These are phyloP conservation scores for Echinosophora koreensis DNA, from an alignment of 306 rosid genomes.

Conservation along the genomic window DNA sequence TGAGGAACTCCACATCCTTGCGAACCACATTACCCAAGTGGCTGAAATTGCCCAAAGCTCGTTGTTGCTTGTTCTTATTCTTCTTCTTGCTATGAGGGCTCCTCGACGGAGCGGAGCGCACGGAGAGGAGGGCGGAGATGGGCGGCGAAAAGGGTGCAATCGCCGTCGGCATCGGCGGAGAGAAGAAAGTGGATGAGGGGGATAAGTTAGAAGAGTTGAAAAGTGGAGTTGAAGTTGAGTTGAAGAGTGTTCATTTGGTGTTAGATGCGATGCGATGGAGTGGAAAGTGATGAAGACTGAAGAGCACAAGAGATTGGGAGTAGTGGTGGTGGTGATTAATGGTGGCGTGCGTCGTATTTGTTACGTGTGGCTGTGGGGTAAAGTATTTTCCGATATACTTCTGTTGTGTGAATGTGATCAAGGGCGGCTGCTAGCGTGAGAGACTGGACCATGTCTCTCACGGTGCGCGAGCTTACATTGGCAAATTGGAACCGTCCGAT, in stretches of 20 bases:
- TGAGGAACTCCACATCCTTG: constrained; percentile 78
- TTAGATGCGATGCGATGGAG: not conserved
- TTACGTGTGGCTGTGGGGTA: too few relatives aligned
- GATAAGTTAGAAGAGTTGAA: not conserved
- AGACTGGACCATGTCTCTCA: too few relatives aligned
- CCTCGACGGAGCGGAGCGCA: constrained; percentile 35
- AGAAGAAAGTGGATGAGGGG: not conserved
- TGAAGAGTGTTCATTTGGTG: not conserved
- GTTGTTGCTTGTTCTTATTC: constrained; percentile 42
- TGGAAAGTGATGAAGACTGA: too few relatives aligned
- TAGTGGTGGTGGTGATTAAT: too few relatives aligned
- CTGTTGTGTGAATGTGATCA: too few relatives aligned
- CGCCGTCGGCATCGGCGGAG: constrained; percentile 56
- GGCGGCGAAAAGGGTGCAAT: constrained; percentile 40
- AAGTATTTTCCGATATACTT: too few relatives aligned
- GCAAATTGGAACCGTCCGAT: too few relatives aligned
- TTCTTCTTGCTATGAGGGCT: constrained; percentile 34
- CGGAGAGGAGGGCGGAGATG: constrained; percentile 11
- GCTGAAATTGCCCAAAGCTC: constrained; percentile 68
- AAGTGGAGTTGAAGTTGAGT: not conserved
- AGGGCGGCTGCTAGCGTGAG: too few relatives aligned
- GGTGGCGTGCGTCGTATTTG: too few relatives aligned
- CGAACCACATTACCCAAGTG: constrained; percentile 68
- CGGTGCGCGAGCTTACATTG: too few relatives aligned
- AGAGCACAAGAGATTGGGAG: too few relatives aligned